These are phyloP conservation scores for Hypomyces perniciosus DNA, from an alignment of 2,329 filamentous ascomycete species.

Conservation along the genomic window DNA sequence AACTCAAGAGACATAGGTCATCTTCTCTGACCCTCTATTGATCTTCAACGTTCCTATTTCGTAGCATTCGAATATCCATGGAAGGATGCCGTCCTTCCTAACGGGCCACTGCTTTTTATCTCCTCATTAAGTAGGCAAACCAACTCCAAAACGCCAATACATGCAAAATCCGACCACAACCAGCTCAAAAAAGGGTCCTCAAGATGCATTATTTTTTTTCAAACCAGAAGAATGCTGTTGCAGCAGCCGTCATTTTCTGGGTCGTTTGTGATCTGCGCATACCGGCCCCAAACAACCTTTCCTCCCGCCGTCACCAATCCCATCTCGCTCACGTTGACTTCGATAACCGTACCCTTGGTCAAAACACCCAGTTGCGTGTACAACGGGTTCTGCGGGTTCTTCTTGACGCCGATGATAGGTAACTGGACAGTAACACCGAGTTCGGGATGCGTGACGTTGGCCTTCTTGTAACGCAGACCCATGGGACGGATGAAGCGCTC, in stretches of 20 bases:
- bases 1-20: not conserved
- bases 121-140: conserved; percentile 9
- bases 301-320: conserved; percentile 86
- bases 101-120: conserved; percentile 2
- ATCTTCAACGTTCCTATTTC: not conserved
- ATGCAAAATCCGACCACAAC: conserved; percentile 17
- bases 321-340: conserved; percentile 90
- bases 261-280: conserved; percentile 50
- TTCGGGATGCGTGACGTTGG: conserved; percentile 63
- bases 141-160: conserved; percentile 24
- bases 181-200: not conserved
- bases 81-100: conserved; percentile 5
- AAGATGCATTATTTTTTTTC: conserved; percentile 4
- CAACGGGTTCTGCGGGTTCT: conserved; percentile 73
- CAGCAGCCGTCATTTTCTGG: conserved; percentile 43
- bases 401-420: conserved; percentile 63
- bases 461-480: conserved; percentile 47
- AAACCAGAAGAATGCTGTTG: conserved; percentile 34
- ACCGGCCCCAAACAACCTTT: conserved; percentile 90
- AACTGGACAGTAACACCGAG: conserved; percentile 83
- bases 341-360: conserved; percentile 72
- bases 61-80: not conserved
- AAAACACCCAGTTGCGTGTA: conserved; percentile 91
- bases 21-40: not conserved
- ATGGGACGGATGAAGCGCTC: conserved; percentile 50